phyloP scores from a whole-genome alignment of 2,329 filamentous ascomycete genomes.

The Cladophialophora immunda region DNA sequence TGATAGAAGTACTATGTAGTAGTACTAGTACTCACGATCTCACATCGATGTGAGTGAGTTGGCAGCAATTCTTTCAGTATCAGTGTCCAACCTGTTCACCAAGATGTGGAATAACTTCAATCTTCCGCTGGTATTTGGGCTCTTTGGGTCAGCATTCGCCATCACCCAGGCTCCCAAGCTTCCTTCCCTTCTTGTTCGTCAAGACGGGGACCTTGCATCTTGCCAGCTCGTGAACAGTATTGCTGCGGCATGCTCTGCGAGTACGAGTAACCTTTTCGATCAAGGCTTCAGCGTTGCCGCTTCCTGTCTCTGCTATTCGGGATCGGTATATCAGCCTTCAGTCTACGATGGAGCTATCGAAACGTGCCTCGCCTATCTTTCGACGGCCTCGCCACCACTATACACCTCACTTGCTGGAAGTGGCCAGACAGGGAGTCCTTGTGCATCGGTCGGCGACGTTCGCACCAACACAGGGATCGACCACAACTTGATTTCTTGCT shows the following conservation, averaged over 20 bases:
- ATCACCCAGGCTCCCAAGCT: constrained; percentile 6
- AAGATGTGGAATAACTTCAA: neutral
- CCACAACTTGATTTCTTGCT: constrained; percentile 9
- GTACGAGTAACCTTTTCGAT: neutral
- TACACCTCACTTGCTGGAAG: constrained; percentile 11
- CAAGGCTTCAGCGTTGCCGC: constrained; percentile 9
- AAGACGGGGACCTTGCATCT: neutral
- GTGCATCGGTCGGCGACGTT: constrained; percentile 9
- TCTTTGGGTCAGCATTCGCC: neutral
- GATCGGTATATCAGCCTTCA: constrained; percentile 9
- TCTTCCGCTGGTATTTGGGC: neutral
- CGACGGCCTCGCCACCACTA: constrained; percentile 8
- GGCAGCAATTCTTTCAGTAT: no score
- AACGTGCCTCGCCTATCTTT: constrained; percentile 8
- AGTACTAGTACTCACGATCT: neutral
- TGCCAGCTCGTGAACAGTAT: neutral
- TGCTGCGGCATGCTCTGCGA: neutral
- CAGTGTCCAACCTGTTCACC: no score
- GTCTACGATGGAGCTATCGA: constrained; percentile 5
- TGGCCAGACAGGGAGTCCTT: constrained; percentile 8
- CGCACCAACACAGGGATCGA: constrained; percentile 8
- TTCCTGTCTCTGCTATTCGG: constrained; percentile 8
- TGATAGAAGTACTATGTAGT: no score
- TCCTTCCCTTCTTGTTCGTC: neutral
- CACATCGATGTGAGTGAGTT: neutral